Evolutionary conservation across 768 basidiomycete genomes (phyloP), one percentile per base, ranked within the genome.

Genomic region (Filobasidium floriforme): DNA sequence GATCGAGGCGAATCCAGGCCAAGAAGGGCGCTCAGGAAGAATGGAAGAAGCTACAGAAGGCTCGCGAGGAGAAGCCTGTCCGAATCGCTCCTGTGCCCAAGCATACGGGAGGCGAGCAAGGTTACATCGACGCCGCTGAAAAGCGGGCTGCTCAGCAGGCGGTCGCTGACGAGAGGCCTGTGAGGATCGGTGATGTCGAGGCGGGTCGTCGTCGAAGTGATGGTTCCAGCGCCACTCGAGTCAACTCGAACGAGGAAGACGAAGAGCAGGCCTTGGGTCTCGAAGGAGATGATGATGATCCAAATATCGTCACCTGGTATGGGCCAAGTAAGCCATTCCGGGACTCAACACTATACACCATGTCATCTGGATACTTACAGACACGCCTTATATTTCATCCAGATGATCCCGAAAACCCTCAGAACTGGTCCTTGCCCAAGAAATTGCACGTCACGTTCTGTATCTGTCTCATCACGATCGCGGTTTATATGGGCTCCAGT

Each of bases 371-470:
- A 14, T 18, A 22, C 43, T 62, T 11, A 63, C 46, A 55, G 9
- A 4, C 14, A 15, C 15, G 3, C 46, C 46, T 49, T 12, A 18
- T 6, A 18, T 61, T 4, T 4, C 41, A 37, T 41, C 7, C 49
- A 24, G 74, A 72, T 65, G 74, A 75, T 69, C 70, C 67, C 7
- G 72, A 72, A 57, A 76, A 74, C 61, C 73, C 73, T 18, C 52
- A 67, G 60, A 76, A 76, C 61, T 76, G 73, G 75, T 70, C 64
- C n/a, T 22, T 71, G 12, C 41, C 60, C 29, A 73, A 74, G 62
- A 76, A 76, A 52, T 63, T 65, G 29, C 73, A 66, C 62, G 60
- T 72, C 7, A 70, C 69, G 1, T 59, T 61, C 18, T 44, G 43
- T 24, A 72, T 76, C 70, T 72, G 71, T 69, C 59, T 76, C 32